These are phyloP conservation scores for Pichia eremophila DNA, from an alignment of 805 yeast genomes.

Conservation along the genomic window DNA sequence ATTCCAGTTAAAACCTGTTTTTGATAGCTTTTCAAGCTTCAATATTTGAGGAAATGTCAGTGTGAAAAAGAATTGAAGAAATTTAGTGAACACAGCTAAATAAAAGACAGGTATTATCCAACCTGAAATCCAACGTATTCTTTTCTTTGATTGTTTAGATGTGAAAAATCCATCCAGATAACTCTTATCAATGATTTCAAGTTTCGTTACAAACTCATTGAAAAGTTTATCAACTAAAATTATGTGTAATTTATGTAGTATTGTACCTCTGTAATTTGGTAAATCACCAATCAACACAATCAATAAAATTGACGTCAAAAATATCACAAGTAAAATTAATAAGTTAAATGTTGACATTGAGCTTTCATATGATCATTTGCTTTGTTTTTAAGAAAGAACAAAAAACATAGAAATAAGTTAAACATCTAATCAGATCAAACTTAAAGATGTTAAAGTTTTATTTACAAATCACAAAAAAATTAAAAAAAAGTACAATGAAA, in stretches of 20 bases:
- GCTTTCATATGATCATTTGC: no score
- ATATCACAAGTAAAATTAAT: constrained; percentile 1
- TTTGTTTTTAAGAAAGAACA: no score
- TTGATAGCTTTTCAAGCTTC: constrained; percentile 1
- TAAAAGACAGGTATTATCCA: constrained; percentile 40
- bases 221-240: constrained; percentile 8
- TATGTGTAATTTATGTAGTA: constrained; percentile 18
- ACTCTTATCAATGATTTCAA: constrained; percentile 17
- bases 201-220: background rate
- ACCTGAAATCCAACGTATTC: constrained; percentile 17
- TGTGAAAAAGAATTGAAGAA: constrained; percentile 19
- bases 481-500: constrained; percentile 35
- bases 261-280: constrained; percentile 31
- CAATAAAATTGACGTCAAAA: constrained; percentile 15
- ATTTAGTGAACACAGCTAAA: constrained; percentile 25
- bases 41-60: constrained; percentile 15
- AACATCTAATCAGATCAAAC: background rate
- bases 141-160: constrained; percentile 6
- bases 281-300: constrained; percentile 40
- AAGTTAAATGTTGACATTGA: background rate
- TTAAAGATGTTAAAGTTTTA: background rate
- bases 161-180: constrained; percentile 18
- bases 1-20: constrained; percentile 3
- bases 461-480: no score
- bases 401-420: no score